These are phyloP conservation scores for Pseudogymnoascus sp. DNA, from an alignment of 2,329 filamentous ascomycete genomes.

Conservation along the genomic window DNA sequence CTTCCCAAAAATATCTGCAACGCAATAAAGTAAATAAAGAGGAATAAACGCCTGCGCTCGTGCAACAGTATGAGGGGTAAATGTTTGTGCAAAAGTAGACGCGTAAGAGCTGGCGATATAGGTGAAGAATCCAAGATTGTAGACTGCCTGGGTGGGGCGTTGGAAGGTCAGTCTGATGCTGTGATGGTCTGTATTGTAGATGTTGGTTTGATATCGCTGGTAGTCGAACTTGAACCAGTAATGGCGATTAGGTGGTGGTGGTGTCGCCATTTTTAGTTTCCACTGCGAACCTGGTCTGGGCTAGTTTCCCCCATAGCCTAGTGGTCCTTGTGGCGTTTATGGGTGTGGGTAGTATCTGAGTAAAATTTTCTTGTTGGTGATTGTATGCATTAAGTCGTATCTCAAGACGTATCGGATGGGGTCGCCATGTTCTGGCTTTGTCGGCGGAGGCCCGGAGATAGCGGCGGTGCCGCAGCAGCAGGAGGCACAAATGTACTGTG, in stretches of 20 bases:
- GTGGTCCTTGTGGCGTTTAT: neutral
- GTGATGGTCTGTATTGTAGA: neutral
- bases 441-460: neutral
- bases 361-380: neutral
- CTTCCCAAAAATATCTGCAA: neutral
- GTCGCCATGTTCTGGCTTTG: neutral
- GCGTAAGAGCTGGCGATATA: neutral
- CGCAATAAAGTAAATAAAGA: neutral
- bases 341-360: neutral
- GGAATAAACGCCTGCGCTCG: slow-evolving; percentile 5
- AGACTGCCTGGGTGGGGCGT: neutral
- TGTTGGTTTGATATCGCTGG: neutral
- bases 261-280: neutral
- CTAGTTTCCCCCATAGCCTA: neutral
- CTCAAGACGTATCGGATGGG: neutral
- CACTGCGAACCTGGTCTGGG: neutral
- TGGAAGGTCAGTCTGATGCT: neutral
- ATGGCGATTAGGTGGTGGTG: neutral
- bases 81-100: neutral
- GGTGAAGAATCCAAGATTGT: neutral
- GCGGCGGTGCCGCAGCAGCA: slow-evolving; percentile 10
- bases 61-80: neutral
- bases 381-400: neutral
- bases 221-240: neutral
- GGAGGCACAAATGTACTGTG: slow-evolving; percentile 12